Base-by-base conservation (phyloP, 805 yeast species). In the Priceomyces melissophilus region DNA sequence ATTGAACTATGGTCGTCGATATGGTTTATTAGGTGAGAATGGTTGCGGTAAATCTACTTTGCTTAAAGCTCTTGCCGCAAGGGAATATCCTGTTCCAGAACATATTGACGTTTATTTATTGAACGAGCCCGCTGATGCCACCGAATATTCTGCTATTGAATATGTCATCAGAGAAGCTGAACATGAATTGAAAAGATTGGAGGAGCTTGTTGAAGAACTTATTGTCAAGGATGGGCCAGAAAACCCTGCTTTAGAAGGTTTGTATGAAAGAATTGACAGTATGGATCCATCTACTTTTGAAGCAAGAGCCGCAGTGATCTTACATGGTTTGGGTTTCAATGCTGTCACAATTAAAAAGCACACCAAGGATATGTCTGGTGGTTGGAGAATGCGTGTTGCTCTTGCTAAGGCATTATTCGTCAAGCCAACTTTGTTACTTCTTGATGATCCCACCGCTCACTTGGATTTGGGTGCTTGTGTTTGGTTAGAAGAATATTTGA, bases 321-420 rank as follows among this genome's bases (percentile, higher is more conserved):
- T 93, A 60, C 87, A 87, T 52, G 99, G 99, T 90, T 79, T 93
- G 66, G 99, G 99, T 58, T 93, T 93, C 82, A 87, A 86, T 69
- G 60, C 84, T 42, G 69, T 70, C 52, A 91, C 98, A 42, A 91
- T 93, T 60, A 76, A 78, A 63, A 93, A 93, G 79, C 84, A 83
- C 71, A 93, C 99, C 58, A 90, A 88, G 70, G 98, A 93, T 63
- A 93, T 93, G 99, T 88, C 97, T 61, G 99, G 99, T 80, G 99
- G 99, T 65, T 93, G 99, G 99, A 89, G 89, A 76, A 93, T 93
- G 99, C 88, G 99, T 74, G 99, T 93, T 47, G 98, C 99, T 34
- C 76, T 93, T 48, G 96, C 96, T 46, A 93, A 93, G 71, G 99
- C 99, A 25, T 77, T 93, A 55, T 93, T 93, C 75, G 98, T 93